Base-by-base conservation (phyloP, 192 early-diverging fungal genomes). In the Linnemannia schmuckeri region DNA sequence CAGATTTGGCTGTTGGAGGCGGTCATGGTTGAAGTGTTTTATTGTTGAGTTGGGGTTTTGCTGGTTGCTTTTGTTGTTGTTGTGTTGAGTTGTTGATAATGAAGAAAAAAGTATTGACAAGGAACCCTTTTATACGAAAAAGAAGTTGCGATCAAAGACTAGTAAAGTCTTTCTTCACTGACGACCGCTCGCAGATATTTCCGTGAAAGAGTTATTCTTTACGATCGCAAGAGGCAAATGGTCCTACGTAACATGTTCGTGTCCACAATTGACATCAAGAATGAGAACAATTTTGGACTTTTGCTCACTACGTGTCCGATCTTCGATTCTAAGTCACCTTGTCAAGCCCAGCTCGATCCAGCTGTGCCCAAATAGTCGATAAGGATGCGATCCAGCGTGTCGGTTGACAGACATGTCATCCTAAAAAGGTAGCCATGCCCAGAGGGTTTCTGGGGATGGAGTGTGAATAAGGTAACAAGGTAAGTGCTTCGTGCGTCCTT, bases 1-100 rank as follows among this genome's bases (percentile, higher is more conserved):
- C 52, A 46, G 70, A 82, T 27, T n/a, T 61, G 55, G 30, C 6
- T 77, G 63, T 33, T 69, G 77, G 41, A 33, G 27, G 69, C 42
- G 5, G 77, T 33, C 69, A 71, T 78, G 10, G 33, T 71, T 3
- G 77, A 22, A 15, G 44, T 52, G 57, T 44, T 22, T 20, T 38
- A 0, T 76, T 52, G 22, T 76, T 66, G 27, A 6, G 6, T 10
- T 68, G 17, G 18, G 12, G 47, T 10, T 49, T 52, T 52, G 18
- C 38, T 27, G 9, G 6, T 68, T n/a, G 75, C 15, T 77, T 15
- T 47, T 37, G 54, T 63, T 63, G 52, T 63, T 63, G 54, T 76
- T 54, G 20, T 57, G 27, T 33, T 66, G 61, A 66, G 13, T 4
- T 52, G 20, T 66, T 66, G 61, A 66, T 66, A 30, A 66, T 33